Evolutionary conservation across 148 eudicot genomes (phyloP), one percentile per base, ranked within the genome.

Genomic region (Nyssa sinensis): DNA sequence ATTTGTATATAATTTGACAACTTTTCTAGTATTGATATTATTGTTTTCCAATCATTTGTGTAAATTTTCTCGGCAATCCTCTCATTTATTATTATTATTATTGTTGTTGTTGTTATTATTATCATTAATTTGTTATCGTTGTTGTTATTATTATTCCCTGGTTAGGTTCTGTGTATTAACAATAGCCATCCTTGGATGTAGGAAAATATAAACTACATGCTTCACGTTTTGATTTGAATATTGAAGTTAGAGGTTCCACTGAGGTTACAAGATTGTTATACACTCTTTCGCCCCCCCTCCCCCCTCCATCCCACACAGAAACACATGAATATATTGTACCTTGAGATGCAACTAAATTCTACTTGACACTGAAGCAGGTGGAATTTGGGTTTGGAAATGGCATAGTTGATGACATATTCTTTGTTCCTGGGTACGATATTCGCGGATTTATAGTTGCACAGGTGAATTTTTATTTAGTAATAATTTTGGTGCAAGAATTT

Each of bases 361-460:
- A 34, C 16, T 10, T 73, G 31, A 39, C 44, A n/a, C 57, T 59
- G 19, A 66, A 75, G 88, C 91, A 96, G 99, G 93, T 96, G 66
- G 97, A 96, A 77, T 64, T 96, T 81, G 99, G 97, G 6, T 96
- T 96, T 77, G 93, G 83, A 64, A 93, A 96, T 77, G 79, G 82
- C 69, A 80, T 84, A 61, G 83, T 96, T 75, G 91, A 82, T 72
- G 94, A 89, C 78, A 73, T 93, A 74, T 96, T 96, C 84, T 89
- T 87, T 80, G 94, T 88, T 70, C 75, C 87, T 25, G 99, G 99
- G 17, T 96, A 93, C 86, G 88, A 91, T 75, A 86, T 96, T 70
- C 86, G 81, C 71, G 99, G 99, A 72, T 81, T 53, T 68, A 98
- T 96, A 57, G 91, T 88, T 74, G 99, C 99, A 74, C 99, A 96